Evolutionary conservation across 2,329 filamentous ascomycete genomes (phyloP).

Genomic region (Fusarium piperis): DNA sequence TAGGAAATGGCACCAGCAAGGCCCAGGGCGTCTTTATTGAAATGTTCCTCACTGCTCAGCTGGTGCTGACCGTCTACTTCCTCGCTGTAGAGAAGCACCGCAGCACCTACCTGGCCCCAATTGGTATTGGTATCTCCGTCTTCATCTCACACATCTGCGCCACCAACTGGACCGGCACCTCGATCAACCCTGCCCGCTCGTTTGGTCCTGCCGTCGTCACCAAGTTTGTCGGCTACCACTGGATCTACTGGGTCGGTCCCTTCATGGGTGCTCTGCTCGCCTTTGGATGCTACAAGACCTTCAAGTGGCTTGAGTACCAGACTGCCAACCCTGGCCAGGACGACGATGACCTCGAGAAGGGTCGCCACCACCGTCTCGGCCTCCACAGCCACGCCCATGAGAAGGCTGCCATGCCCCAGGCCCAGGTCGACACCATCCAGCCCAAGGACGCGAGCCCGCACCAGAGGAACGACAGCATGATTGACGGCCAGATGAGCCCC

Average conservation of each 20-base stretch:
- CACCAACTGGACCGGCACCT: constrained; percentile 59
- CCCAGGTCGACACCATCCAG: constrained; percentile 31
- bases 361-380: constrained; percentile 7
- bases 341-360: constrained; percentile 43
- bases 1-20: constrained; percentile 61
- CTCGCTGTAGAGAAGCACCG: constrained; percentile 79
- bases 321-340: constrained; percentile 62
- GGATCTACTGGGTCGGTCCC: constrained; percentile 67
- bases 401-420: constrained; percentile 15
- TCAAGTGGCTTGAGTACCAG: constrained; percentile 63
- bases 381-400: neutral
- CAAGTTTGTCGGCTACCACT: constrained; percentile 58
- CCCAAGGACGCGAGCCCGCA: constrained; percentile 18
- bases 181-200: constrained; percentile 61
- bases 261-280: constrained; percentile 60
- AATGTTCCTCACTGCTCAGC: constrained; percentile 70
- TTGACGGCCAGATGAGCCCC: constrained; percentile 31
- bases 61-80: constrained; percentile 74
- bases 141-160: constrained; percentile 66
- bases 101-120: constrained; percentile 74
- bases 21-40: constrained; percentile 73
- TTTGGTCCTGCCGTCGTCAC: constrained; percentile 59
- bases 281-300: constrained; percentile 58
- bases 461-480: constrained; percentile 35
- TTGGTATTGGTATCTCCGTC: constrained; percentile 76